Evolutionary conservation across 1,284 basidiomycete species (phyloP).

Genomic region (Sphaerobolus stellatus): DNA sequence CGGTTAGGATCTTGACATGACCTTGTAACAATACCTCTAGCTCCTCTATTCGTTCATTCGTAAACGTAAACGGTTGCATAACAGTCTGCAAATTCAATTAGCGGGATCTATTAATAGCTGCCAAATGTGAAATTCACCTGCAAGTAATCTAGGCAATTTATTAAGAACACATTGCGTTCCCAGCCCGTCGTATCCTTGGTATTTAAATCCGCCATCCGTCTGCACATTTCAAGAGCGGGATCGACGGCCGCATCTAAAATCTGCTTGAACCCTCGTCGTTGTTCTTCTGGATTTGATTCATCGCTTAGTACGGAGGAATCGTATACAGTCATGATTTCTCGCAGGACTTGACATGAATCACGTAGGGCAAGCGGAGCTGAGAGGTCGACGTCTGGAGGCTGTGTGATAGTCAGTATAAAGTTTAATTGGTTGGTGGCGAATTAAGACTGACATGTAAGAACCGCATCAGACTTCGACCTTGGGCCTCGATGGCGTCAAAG

Average conservation of each 20-base stretch:
- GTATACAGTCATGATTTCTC: conserved; percentile 87
- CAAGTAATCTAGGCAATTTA: conserved; percentile 83
- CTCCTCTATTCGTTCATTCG: conserved; percentile 55
- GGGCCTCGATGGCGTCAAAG: conserved; percentile 80
- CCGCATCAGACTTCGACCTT: conserved; percentile 73
- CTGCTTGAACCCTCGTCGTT: conserved; percentile 58
- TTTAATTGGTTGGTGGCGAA: background rate
- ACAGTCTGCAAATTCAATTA: conserved; percentile 48
- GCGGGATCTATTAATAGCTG: background rate
- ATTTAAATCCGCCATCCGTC: conserved; percentile 61
- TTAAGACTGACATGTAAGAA: conserved; percentile 62
- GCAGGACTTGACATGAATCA: conserved; percentile 79
- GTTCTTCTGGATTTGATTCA: conserved; percentile 49
- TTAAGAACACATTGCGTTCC: conserved; percentile 79
- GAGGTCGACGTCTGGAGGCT: conserved; percentile 77
- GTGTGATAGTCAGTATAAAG: no score
- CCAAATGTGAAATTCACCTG: conserved; percentile 46
- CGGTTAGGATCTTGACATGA: conserved; percentile 64
- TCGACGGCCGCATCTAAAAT: conserved; percentile 82
- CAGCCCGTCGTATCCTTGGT: conserved; percentile 55
- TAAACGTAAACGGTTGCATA: conserved; percentile 74
- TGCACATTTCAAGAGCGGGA: conserved; percentile 78
- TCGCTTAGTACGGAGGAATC: conserved; percentile 74
- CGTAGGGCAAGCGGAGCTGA: conserved; percentile 76
- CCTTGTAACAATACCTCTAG: conserved; percentile 65